Evolutionary conservation across 2,329 filamentous ascomycete species (phyloP), one percentile per base, ranked within the genome.

Genomic region (Ophiostoma ips): DNA sequence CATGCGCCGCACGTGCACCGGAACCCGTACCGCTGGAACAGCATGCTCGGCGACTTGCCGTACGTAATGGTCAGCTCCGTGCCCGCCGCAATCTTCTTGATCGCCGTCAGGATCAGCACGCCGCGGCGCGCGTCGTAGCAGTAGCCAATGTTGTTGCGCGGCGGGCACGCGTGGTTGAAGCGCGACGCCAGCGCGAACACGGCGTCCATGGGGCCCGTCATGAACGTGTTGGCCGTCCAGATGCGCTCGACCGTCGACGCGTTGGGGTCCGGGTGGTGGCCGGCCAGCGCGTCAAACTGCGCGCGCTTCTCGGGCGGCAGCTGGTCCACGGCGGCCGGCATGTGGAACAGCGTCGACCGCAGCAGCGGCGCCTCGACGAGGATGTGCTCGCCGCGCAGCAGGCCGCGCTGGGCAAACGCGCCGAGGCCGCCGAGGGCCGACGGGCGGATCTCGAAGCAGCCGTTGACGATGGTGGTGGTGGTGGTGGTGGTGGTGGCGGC

Each of bases 91-190:
- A 56, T 45, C 13, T 12, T 36, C 24, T 21, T 24, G 15, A 49
- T 18, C 2, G 71, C 63, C 1, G 60, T 62, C 52, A 79, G 63
- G 1, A 64, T 59, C 33, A 81, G 66, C 3, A 62, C 58, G 7
- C 62, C 54, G 1, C 55, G 51, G 0, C 50, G 37, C 0, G 46
- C 6, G 47, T 73, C 65, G 55, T 68, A 76, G 1, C 44, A 55
- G 56, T 72, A 79, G 2, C 61, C 55, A 24, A 76, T 58, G 40
- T 70, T 75, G 49, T 66, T 59, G 3, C 56, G 59, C 0, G 67
- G 64, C 2, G 55, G 52, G 57, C 77, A 81, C 0, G 75, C 70
- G 57, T 81, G 77, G 58, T 81, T 81, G 62, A 81, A 79, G 2
- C 76, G 67, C 0, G 75, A 71, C 0, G 70, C 72, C 6, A 74